Conservation (phyloP, 2,329 filamentous ascomycete genomes). For the Aspergillus alliaceus region DNA sequence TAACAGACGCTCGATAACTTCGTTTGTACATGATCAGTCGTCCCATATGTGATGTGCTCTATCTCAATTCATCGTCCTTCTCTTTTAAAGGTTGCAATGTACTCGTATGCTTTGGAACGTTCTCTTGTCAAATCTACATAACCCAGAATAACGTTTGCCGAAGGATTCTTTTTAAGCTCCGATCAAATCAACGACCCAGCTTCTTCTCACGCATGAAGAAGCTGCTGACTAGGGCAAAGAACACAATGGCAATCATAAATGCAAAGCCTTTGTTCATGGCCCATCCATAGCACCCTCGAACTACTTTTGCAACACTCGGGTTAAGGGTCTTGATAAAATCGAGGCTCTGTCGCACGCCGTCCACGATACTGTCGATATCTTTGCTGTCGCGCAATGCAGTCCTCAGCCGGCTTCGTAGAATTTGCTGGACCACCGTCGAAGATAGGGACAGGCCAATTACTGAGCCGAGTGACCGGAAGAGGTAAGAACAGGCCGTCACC, state of each 20-base stretch:
- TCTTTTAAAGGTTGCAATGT: not conserved
- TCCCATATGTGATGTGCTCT: no score
- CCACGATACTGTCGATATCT: slow-evolving; percentile 65
- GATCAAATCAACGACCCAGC: slow-evolving; percentile 40
- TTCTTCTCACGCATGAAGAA: slow-evolving; percentile 60
- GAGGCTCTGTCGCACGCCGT: slow-evolving; percentile 67
- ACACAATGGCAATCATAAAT: slow-evolving; percentile 52
- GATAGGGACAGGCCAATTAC: slow-evolving; percentile 68
- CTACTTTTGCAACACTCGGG: slow-evolving; percentile 57
- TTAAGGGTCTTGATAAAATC: slow-evolving; percentile 67
- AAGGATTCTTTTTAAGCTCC: not conserved
- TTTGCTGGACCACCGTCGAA: slow-evolving; percentile 70
- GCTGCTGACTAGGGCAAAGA: slow-evolving; percentile 46
- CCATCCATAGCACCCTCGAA: slow-evolving; percentile 66
- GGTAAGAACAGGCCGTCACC: slow-evolving; percentile 75
- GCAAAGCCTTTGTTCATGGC: slow-evolving; percentile 54
- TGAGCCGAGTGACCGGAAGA: slow-evolving; percentile 72
- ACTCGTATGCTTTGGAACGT: not conserved
- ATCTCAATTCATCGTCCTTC: not conserved
- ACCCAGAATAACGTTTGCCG: not conserved
- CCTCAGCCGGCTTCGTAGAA: slow-evolving; percentile 59
- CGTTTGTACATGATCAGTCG: no score
- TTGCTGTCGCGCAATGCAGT: slow-evolving; percentile 55
- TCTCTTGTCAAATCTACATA: not conserved
- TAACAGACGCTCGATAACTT: no score